Conservation (phyloP, 129 eudicot species). For the Smallanthus sonchifolius region DNA sequence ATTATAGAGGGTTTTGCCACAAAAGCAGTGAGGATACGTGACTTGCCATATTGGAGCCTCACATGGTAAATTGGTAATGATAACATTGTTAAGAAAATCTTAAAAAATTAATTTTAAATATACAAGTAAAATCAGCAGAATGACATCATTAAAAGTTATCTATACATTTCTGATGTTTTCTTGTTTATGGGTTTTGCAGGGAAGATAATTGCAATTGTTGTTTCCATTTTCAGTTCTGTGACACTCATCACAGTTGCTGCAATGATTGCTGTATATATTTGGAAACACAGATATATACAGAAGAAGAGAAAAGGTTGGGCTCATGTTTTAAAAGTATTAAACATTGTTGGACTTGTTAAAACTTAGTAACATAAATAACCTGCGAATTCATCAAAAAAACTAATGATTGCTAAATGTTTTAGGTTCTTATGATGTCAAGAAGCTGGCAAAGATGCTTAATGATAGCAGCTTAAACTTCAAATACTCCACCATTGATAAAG, state of each 20-base stretch:
- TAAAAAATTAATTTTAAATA: background rate
- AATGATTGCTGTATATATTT: conserved; percentile 36
- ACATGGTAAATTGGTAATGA: background rate
- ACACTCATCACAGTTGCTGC: conserved; percentile 46
- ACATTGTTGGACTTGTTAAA: background rate
- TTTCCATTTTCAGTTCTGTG: conserved; percentile 45
- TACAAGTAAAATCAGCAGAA: background rate
- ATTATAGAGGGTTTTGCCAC: background rate
- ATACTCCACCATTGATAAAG: conserved; percentile 60
- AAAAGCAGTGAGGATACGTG: background rate
- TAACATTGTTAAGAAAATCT: background rate
- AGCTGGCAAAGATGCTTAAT: conserved; percentile 13
- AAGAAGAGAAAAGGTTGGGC: conserved; percentile 16
- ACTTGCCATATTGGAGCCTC: background rate
- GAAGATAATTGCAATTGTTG: conserved; percentile 37
- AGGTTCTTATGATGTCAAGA: conserved; percentile 17
- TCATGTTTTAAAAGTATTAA: background rate
- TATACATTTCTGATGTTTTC: background rate
- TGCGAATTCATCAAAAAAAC: background rate
- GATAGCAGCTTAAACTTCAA: conserved; percentile 43
- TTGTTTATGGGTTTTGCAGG: conserved; percentile 38
- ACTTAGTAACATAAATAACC: background rate
- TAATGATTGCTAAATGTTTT: conserved; percentile 5
- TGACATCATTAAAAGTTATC: background rate
- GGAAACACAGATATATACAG: conserved; percentile 44